These are phyloP conservation scores for Fusarium clavum DNA, from an alignment of 2,329 filamentous ascomycete species.

Conservation along the genomic window DNA sequence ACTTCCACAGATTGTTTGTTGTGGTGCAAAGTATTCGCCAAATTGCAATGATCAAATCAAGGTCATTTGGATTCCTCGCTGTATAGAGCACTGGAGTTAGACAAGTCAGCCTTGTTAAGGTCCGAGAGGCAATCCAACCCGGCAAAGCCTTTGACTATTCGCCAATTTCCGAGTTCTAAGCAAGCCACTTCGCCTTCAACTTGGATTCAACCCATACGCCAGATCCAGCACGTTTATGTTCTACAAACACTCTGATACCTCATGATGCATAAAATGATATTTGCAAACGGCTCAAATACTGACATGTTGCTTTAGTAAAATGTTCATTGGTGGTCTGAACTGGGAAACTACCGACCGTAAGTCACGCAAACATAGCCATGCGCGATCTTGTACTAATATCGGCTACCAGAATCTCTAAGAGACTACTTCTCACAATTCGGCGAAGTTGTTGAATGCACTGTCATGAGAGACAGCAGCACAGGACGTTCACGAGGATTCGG, in stretches of 20 bases:
- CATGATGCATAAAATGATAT: constrained; percentile 13
- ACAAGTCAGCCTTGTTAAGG: constrained; percentile 9
- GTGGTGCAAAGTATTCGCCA: constrained; percentile 4
- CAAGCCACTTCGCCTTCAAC: constrained; percentile 40
- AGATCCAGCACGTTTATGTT: constrained; percentile 14
- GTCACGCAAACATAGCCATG: constrained; percentile 50
- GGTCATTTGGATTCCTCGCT: background rate
- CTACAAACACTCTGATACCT: constrained; percentile 13
- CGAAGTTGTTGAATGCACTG: constrained; percentile 96
- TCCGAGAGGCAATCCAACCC: background rate
- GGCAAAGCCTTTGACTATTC: constrained; percentile 3
- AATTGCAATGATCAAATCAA: constrained; percentile 9
- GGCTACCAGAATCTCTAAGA: constrained; percentile 82
- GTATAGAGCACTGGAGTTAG: constrained; percentile 4
- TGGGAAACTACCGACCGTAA: constrained; percentile 99
- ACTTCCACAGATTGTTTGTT: constrained; percentile 16
- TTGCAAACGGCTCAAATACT: constrained; percentile 22
- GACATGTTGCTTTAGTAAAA: constrained; percentile 75
- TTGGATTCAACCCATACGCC: constrained; percentile 27
- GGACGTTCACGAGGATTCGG: constrained; percentile 96
- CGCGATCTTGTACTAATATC: constrained; percentile 20
- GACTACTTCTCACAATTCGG: constrained; percentile 99
- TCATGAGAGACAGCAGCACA: constrained; percentile 97
- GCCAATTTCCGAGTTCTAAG: constrained; percentile 26
- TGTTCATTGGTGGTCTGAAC: constrained; percentile 99